Evolutionary conservation across 805 yeast genomes (phyloP).

Genomic region (Sungouiozyma intestinalis): DNA sequence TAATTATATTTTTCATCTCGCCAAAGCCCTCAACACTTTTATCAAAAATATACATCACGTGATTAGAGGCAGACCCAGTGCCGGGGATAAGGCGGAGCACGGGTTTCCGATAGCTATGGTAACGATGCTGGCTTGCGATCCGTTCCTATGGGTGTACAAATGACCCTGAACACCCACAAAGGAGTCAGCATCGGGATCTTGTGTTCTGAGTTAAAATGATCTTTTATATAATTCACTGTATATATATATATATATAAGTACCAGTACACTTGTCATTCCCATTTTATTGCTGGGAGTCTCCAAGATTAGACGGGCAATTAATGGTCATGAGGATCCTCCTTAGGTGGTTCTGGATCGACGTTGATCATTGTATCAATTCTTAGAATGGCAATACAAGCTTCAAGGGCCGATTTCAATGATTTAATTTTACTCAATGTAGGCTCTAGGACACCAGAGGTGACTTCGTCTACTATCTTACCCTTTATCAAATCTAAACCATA

Average conservation of each 20-base stretch:
- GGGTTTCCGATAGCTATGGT: too few relatives aligned
- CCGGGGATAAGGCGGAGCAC: too few relatives aligned
- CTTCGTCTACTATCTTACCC: slow-evolving; percentile 86
- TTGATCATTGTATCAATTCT: slow-evolving; percentile 98
- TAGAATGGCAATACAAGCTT: slow-evolving; percentile 94
- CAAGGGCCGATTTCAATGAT: slow-evolving; percentile 89
- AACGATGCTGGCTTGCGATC: neutral
- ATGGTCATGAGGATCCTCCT: slow-evolving; percentile 88
- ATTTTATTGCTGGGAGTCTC: too few relatives aligned
- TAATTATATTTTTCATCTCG: too few relatives aligned
- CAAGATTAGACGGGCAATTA: slow-evolving; percentile 3
- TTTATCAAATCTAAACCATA: slow-evolving; percentile 87
- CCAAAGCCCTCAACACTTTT: too few relatives aligned
- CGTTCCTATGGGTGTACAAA: neutral
- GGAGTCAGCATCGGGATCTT: neutral
- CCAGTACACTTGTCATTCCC: neutral
- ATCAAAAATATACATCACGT: too few relatives aligned
- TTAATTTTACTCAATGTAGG: slow-evolving; percentile 91
- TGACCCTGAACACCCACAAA: too few relatives aligned
- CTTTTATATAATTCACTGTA: too few relatives aligned
- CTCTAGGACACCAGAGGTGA: slow-evolving; percentile 79
- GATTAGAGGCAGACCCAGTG: too few relatives aligned
- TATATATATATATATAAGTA: too few relatives aligned
- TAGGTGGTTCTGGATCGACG: slow-evolving; percentile 89
- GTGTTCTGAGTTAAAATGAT: too few relatives aligned